Evolutionary conservation across 2,329 filamentous ascomycete genomes (phyloP), one percentile per base, ranked within the genome.

Genomic region (Xylaria sp.): DNA sequence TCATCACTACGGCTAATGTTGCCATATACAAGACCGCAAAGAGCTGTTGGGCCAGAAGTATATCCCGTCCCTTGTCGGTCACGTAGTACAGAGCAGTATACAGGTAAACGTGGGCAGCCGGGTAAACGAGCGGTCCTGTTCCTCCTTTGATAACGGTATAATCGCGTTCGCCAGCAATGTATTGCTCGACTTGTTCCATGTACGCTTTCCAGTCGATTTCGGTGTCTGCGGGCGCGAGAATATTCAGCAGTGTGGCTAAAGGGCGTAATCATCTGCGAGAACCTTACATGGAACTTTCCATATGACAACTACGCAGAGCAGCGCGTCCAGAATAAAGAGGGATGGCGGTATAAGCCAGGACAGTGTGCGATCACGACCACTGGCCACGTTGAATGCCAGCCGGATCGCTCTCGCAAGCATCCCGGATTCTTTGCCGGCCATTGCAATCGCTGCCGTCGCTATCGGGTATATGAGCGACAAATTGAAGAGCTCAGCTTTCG

Each of bases 171-270:
- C 95, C 95, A 17, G 86, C 83, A 46, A 93, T 79, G 72, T 90
- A 95, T 69, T 93, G 88, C 40, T 85, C 79, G 44, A 98, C 83
- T 73, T 99, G 95, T 75, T 97, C 85, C 93, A 99, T 98, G 77
- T 99, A 99, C 0, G 95, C 92, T 61, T 84, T 85, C 94, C 94
- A 99, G 78, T 99, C 95, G 72, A 99, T 99, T 77, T 99, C 95
- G 43, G 95, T 99, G 75, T 99, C 95, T 84, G 68, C 48, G 23
- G 19, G 27, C 6, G 10, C 11, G 19, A 15, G 2, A 8, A 15
- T 41, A 15, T 19, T 58, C 6, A 44, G 44, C 58, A 44, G 15
- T 29, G 11, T n/a, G 8, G 29, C 7, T 4, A 21, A 35, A 35
- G 37, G 13, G 11, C 11, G 9, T 10, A 15, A 35, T 10, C 29